Evolutionary conservation across 345 rosid species (phyloP), one percentile per base, ranked within the genome.

Genomic region (Euphorbia peplus): DNA sequence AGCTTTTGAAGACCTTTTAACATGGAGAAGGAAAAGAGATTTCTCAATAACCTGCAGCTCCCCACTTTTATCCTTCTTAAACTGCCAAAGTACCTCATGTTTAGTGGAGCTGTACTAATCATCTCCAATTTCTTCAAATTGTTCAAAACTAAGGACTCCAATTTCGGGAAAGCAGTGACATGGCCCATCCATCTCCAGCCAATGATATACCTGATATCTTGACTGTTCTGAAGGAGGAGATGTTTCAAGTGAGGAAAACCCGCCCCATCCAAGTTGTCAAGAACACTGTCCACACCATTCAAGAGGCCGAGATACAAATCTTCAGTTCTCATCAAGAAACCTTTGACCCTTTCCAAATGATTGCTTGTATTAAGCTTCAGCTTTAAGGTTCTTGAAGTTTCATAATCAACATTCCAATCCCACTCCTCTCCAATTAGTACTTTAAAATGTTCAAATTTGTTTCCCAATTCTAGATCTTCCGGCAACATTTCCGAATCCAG

Each of bases 241-340:
- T 32, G 67, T 63, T 68, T 71, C 66, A 75, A 28, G 4, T 1
- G 37, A 2, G 22, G 73, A 54, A 79, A 63, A 4, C 76, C 82
- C 51, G 57, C 26, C 11, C 4, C 12, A 47, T 66, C 65, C 3
- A 79, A 69, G 4, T 71, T 60, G 25, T 51, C 13, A 18, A 68
- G 13, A 26, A 68, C 26, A 67, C 47, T 46, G 60, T 59, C 51
- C 53, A 57, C 75, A 74, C 26, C 9, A 12, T n/a, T 25, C 9
- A 71, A 13, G 18, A 51, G 54, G 21, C 37, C 56, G 7, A 79
- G 28, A 61, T 29, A n/a, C 32, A 75, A 25, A 21, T 69, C 48
- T 30, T 71, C 74, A 47, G 69, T 50, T 50, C 52, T 65, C 57
- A 54, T 60, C 70, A 75, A 30, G 24, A 68, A 13, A 71, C 14